phyloP scores from a whole-genome alignment of 768 basidiomycete genomes.

The Strobilomyces echinocephalus region DNA sequence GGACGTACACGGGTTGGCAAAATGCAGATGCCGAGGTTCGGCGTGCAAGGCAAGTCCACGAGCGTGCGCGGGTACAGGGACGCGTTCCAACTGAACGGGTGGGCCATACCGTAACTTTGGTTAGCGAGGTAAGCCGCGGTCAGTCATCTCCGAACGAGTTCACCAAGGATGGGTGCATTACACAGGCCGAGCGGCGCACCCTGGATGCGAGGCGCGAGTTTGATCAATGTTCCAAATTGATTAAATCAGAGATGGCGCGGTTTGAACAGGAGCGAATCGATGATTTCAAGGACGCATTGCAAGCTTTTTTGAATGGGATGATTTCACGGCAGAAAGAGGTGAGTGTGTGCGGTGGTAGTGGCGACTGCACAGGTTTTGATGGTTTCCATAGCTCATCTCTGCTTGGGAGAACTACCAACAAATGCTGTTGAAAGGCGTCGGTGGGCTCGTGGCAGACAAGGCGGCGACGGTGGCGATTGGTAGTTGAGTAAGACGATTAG shows the following conservation, averaged over 20 bases:
- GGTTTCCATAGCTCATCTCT: constrained; percentile 53
- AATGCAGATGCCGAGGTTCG: constrained; percentile 68
- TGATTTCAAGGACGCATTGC: constrained; percentile 84
- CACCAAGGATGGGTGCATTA: not conserved
- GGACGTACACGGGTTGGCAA: constrained; percentile 79
- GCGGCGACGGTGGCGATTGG: not conserved
- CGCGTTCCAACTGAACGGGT: constrained; percentile 65
- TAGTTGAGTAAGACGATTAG: not conserved
- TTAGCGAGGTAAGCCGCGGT: constrained; percentile 62
- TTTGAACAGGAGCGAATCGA: constrained; percentile 93
- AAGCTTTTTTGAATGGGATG: constrained; percentile 84
- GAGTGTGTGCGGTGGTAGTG: constrained; percentile 12
- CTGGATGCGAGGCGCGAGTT: constrained; percentile 84
- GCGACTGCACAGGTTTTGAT: not conserved
- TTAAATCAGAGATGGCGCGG: constrained; percentile 83
- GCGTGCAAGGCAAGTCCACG: constrained; percentile 71
- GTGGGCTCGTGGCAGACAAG: not conserved
- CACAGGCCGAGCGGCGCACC: constrained; percentile 78
- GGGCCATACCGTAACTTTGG: constrained; percentile 68
- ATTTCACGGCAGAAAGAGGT: constrained; percentile 80
- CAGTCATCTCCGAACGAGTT: not conserved
- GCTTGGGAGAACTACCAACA: constrained; percentile 84
- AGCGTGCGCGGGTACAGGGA: constrained; percentile 77
- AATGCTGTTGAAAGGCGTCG: constrained; percentile 51
- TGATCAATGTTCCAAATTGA: constrained; percentile 80